Evolutionary conservation across 176 grass and related monocot genomes (phyloP), one percentile per base, ranked within the genome.

Genomic region (Oryza brachyantha): DNA sequence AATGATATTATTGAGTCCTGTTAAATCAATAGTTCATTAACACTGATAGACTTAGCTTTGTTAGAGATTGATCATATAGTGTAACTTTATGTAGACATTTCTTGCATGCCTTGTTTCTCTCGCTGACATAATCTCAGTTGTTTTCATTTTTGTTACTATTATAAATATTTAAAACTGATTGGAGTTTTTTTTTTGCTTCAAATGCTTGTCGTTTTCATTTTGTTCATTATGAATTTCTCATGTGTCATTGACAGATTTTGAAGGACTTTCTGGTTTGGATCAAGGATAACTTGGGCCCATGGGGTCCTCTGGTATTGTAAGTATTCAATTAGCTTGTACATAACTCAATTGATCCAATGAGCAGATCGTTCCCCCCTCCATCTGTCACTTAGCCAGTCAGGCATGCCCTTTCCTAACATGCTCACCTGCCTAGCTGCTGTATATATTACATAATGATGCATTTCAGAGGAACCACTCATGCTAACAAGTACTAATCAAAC

Each of bases 221-320:
- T 85, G 21, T 48, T 63, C 7, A 64, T 16, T 38, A 31, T 45
- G 25, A 75, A 24, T 32, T 73, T 21, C 19, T 1, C 5, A 10
- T 75, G 70, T 43, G 38, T 14, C 41, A 34, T 75, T 76, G 67
- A 67, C 85, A 98, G 95, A 98, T 98, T 87, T 70, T 99, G 83
- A 99, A 95, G 84, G 88, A 93, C 34, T 99, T 99, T 76, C 74
- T 99, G 62, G 64, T 89, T 79, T 99, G 96, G 96, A 87, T 99
- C 78, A 99, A 95, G 90, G 87, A 91, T 59, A 98, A 88, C 83
- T 69, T 99, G 62, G 96, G 96, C 65, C 88, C 92, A 82, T 99
- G 95, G 95, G 95, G 95, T 80, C 95, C 95, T 92, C 64, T 99
- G 76, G 90, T 99, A 50, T 74, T 99, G 96, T 99, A 99, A 99